Conservation (phyloP, 148 eudicot species). For the Simmondsia chinensis region DNA sequence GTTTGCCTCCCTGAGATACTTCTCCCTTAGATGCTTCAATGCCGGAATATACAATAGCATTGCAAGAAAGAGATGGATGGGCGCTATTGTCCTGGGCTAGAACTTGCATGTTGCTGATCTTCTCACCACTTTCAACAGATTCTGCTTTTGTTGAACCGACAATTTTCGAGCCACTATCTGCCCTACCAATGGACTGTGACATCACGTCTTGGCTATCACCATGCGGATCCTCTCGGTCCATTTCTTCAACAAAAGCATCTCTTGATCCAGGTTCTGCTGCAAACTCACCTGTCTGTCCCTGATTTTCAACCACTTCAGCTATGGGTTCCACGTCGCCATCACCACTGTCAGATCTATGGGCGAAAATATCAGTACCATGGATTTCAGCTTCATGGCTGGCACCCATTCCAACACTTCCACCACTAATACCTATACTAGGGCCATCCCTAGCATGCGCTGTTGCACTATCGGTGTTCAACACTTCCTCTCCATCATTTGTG, state of each 20-base stretch:
- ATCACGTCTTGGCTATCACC: conserved; percentile 91
- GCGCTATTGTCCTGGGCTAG: conserved; percentile 51
- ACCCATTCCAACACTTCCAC: conserved; percentile 99
- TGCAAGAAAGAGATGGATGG: conserved; percentile 94
- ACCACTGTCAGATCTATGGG: conserved; percentile 78
- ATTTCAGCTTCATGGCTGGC: conserved; percentile 99
- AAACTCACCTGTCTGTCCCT: conserved; percentile 89
- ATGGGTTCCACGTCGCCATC: conserved; percentile 87
- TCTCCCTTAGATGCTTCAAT: conserved; percentile 90
- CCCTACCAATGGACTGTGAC: conserved; percentile 69
- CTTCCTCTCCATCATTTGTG: conserved; percentile 93
- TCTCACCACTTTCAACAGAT: conserved; percentile 92
- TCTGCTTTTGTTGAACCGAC: conserved; percentile 84
- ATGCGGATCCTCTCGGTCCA: conserved; percentile 83
- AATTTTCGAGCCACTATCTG: conserved; percentile 93
- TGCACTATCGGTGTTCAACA: conserved; percentile 70
- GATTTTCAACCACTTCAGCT: conserved; percentile 90
- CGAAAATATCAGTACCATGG: conserved; percentile 79
- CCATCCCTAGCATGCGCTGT: conserved; percentile 77
- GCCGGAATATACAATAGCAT: conserved; percentile 88
- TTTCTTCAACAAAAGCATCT: conserved; percentile 72
- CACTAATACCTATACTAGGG: conserved; percentile 85
- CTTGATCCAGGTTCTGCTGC: conserved; percentile 57
- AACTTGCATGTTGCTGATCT: conserved; percentile 55
- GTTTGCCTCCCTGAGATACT: conserved; percentile 78